These are phyloP conservation scores for Hansenula lynferdii DNA, from an alignment of 1,139 yeast genomes.

Conservation along the genomic window DNA sequence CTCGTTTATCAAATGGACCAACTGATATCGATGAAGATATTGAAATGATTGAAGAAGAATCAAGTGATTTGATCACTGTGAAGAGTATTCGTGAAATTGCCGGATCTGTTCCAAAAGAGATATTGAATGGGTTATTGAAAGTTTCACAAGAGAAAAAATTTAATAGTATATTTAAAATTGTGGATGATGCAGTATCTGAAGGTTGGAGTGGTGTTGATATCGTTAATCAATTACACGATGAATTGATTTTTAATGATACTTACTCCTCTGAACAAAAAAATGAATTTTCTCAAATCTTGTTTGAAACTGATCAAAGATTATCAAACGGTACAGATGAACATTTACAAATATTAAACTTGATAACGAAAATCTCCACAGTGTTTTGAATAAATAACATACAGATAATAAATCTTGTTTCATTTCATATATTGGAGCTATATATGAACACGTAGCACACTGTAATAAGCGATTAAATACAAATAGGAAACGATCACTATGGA, in stretches of 20 bases:
- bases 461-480: no score
- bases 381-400: no score
- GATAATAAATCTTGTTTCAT: not conserved
- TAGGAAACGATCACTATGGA: no score
- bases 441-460: no score
- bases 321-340: constrained; percentile 91
- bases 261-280: constrained; percentile 57
- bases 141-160: constrained; percentile 34
- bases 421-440: no score
- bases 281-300: constrained; percentile 55
- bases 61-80: constrained; percentile 33
- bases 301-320: constrained; percentile 71
- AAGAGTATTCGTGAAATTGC: constrained; percentile 66
- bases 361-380: constrained; percentile 49
- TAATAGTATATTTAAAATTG: constrained; percentile 37
- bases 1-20: constrained; percentile 16
- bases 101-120: constrained; percentile 69
- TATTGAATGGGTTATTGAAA: constrained; percentile 40
- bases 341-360: constrained; percentile 69
- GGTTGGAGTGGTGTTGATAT: constrained; percentile 91
- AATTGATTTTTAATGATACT: constrained; percentile 52
- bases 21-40: constrained; percentile 33
- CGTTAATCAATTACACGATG: constrained; percentile 75
- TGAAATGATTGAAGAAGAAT: constrained; percentile 20
- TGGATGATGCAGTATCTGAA: constrained; percentile 53